Evolutionary conservation across 2,329 filamentous ascomycete species (phyloP).

Genomic region (Alternaria ventricosa): DNA sequence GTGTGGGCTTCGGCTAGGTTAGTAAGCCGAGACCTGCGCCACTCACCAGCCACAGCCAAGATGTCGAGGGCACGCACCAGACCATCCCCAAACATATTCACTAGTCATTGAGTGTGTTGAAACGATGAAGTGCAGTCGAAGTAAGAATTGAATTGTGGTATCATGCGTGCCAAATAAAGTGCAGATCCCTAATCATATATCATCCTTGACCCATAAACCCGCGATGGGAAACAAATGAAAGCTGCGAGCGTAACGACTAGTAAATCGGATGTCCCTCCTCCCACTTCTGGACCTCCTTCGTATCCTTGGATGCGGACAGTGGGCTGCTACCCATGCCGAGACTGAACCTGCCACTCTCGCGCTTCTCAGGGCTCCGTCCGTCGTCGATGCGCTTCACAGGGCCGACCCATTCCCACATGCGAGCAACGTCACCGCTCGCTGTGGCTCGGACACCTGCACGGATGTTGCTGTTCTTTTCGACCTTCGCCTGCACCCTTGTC

Average conservation of each 20-base stretch:
- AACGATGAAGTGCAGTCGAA: neutral
- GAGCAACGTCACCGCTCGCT: constrained; percentile 61
- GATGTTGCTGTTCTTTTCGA: constrained; percentile 94
- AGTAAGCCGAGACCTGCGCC: constrained; percentile 22
- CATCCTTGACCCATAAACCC: neutral
- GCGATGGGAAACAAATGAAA: constrained; percentile 4
- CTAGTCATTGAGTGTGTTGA: neutral
- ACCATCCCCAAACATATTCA: neutral
- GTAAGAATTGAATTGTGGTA: constrained; percentile 30
- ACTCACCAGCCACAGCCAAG: constrained; percentile 24
- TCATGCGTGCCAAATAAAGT: constrained; percentile 28
- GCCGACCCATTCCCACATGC: constrained; percentile 74
- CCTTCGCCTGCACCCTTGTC: constrained; percentile 80
- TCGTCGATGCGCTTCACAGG: constrained; percentile 59
- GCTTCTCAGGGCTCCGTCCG: constrained; percentile 37
- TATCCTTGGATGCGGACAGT: constrained; percentile 35
- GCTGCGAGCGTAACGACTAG: constrained; percentile 29
- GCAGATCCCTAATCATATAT: neutral
- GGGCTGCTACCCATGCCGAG: constrained; percentile 42
- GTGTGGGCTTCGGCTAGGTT: constrained; percentile 43
- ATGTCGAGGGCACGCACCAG: neutral
- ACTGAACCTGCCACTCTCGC: constrained; percentile 43
- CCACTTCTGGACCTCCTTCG: constrained; percentile 50
- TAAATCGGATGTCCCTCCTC: constrained; percentile 58
- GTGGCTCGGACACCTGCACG: constrained; percentile 74